Percentiles rank a stretch among this genome's conserved stretches.
phyloP scores from a whole-genome alignment of 768 basidiomycete genomes.

The Hydnum rufescens region DNA sequence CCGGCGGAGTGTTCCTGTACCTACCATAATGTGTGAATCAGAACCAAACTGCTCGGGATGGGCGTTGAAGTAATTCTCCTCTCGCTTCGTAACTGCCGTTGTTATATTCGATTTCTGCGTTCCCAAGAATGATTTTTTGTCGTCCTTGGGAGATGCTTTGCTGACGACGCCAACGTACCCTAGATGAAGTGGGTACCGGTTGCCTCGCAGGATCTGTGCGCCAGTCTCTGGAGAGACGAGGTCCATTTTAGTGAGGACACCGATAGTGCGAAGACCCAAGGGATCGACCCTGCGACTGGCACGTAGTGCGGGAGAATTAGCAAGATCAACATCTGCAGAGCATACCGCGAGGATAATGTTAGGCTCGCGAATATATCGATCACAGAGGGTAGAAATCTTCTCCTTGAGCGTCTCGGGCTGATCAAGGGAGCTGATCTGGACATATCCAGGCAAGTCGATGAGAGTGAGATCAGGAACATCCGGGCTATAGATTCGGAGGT shows the following conservation, averaged over 20 bases:
- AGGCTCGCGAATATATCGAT: constrained; percentile 97
- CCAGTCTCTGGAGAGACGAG: constrained; percentile 75
- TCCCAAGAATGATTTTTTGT: constrained; percentile 23
- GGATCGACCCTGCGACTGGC: constrained; percentile 91
- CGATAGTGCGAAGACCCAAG: constrained; percentile 84
- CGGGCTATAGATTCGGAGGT: constrained; percentile 90
- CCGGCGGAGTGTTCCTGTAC: constrained; percentile 73
- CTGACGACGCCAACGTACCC: constrained; percentile 95
- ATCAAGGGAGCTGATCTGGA: constrained; percentile 86
- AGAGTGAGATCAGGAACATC: constrained; percentile 93
- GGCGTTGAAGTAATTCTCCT: constrained; percentile 45
- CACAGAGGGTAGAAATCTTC: constrained; percentile 76
- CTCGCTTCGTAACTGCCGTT: constrained; percentile 31
- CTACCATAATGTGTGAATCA: constrained; percentile 47
- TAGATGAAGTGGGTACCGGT: constrained; percentile 89
- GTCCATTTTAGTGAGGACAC: constrained; percentile 99
- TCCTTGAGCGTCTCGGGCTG: constrained; percentile 90
- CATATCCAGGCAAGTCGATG: constrained; percentile 93
- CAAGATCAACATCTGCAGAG: constrained; percentile 94
- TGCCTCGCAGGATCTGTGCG: constrained; percentile 59
- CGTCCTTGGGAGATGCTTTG: constrained; percentile 46
- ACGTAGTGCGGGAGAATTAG: constrained; percentile 88
- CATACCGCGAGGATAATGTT: constrained; percentile 99
- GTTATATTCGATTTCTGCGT: constrained; percentile 26
- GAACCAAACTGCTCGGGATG: constrained; percentile 36